These are phyloP conservation scores for Lachnellula occidentalis DNA, from an alignment of 2,329 filamentous ascomycete species.

Conservation along the genomic window DNA sequence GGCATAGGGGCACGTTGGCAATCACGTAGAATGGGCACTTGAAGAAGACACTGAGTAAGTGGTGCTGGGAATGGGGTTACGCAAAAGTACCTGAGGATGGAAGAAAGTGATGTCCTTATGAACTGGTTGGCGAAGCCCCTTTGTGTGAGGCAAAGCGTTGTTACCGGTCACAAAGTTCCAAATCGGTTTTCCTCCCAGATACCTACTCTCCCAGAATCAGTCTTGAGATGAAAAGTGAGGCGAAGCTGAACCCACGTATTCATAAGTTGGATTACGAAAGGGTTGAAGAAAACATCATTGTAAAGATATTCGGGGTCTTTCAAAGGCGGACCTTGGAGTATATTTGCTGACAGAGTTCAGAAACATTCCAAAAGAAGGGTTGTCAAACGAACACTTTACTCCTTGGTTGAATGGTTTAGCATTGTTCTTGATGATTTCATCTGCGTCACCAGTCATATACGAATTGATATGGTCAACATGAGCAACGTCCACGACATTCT, in stretches of 20 bases:
- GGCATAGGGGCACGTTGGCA: conserved; percentile 35
- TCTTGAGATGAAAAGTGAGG: not conserved
- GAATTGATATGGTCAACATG: conserved; percentile 33
- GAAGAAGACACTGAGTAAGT: not conserved
- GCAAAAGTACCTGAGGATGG: conserved; percentile 29
- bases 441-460: conserved; percentile 34
- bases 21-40: conserved; percentile 35
- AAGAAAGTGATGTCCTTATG: conserved; percentile 36
- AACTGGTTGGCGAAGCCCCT: conserved; percentile 33
- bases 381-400: conserved; percentile 27
- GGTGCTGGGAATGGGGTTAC: not conserved
- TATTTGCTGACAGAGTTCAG: conserved; percentile 31
- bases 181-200: conserved; percentile 36
- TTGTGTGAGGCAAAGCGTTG: conserved; percentile 34
- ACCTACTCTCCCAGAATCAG: conserved; percentile 27
- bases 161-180: conserved; percentile 39
- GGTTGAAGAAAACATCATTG: conserved; percentile 38
- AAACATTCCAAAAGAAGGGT: not conserved
- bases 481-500: conserved; percentile 31
- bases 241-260: conserved; percentile 29
- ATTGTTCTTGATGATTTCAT: conserved; percentile 27
- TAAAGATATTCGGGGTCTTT: conserved; percentile 30
- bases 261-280: conserved; percentile 36
- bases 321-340: conserved; percentile 36
- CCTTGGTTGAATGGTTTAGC: conserved; percentile 33